Base-by-base conservation (phyloP, 2,329 filamentous ascomycete species). In the Geosmithia putterillii region DNA sequence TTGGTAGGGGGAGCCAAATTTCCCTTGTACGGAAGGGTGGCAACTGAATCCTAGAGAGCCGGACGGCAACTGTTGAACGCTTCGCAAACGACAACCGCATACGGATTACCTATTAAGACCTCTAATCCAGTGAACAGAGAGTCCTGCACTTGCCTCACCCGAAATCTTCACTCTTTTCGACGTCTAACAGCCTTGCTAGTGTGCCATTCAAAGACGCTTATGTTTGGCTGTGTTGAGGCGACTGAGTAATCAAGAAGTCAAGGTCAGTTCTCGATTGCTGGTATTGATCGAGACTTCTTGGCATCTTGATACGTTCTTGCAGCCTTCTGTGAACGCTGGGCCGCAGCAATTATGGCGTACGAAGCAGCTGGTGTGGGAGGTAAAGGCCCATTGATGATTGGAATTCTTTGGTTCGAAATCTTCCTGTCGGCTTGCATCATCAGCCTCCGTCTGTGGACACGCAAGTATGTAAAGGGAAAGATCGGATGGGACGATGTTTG, bases 401-500 rank as follows among this genome's bases (percentile, higher is more conserved):
- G 21, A 10, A 25, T 42, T 12, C 20, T 42, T 25, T 42, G 41
- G 41, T 22, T 9, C 28, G 41, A 42, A 18, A 42, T 32, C 8
- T 15, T 42, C 15, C 9, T 42, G 32, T 32, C 23, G 9, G 20
- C 36, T 4, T n/a, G 10, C n/a, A 14, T 42, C n/a, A 42, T 42
- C 23, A 6, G 12, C 2, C n/a, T 42, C 3, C 22, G 41, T 14
- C 15, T 42, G n/a, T 42, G 32, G 22, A 42, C 41, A 3, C 41
- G 41, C n/a, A 34, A 42, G 19, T 42, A 18, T 18, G 25, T 42
- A 3, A 42, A 23, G 19, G 41, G 41, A 15, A 34, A 42, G 21
- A 19, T 42, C n/a, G 41, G 41, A 34, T 42, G 41, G 41, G 41
- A 42, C 21, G 41, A 42, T 4, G 9, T 20, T 22, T 42, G 41